phyloP scores from a whole-genome alignment of 805 yeast genomes.

The Yarrowia sp. region DNA sequence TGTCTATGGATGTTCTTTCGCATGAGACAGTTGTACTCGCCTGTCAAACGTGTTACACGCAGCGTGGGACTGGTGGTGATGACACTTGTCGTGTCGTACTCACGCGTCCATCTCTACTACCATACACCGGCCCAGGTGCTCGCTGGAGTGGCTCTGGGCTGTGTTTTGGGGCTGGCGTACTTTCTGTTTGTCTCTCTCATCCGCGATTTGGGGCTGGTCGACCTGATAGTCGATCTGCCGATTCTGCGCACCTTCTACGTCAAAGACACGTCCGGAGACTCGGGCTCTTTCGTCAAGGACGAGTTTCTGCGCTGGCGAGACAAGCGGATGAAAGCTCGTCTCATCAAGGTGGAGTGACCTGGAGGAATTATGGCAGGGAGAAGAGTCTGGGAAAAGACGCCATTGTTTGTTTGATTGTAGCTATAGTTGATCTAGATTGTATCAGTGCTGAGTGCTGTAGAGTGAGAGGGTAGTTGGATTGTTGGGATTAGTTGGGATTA shows the following conservation, averaged over 20 bases:
- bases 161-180: slow-evolving; percentile 54
- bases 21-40: slow-evolving; percentile 35
- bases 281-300: slow-evolving; percentile 33
- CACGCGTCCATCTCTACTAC: slow-evolving; percentile 74
- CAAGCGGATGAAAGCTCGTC: slow-evolving; percentile 26
- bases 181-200: slow-evolving; percentile 50
- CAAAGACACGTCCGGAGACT: slow-evolving; percentile 41
- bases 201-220: slow-evolving; percentile 65
- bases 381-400: background rate
- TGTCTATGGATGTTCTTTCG: slow-evolving; percentile 37
- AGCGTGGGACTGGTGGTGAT: slow-evolving; percentile 30
- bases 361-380: background rate
- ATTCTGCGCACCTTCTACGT: slow-evolving; percentile 44
- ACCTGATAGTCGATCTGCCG: slow-evolving; percentile 60
- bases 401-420: slow-evolving; percentile 20
- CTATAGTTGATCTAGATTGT: background rate
- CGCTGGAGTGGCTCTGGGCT: slow-evolving; percentile 68
- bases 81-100: slow-evolving; percentile 51
- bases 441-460: too few species aligned
- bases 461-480: background rate
- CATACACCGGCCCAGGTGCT: slow-evolving; percentile 71
- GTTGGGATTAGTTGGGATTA: too few species aligned
- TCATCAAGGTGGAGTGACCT: slow-evolving; percentile 13
- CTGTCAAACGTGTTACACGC: slow-evolving; percentile 33
- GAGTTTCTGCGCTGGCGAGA: slow-evolving; percentile 38